Base-by-base conservation (phyloP, 1,284 basidiomycete species). In the Sanghuangporus baumii region DNA sequence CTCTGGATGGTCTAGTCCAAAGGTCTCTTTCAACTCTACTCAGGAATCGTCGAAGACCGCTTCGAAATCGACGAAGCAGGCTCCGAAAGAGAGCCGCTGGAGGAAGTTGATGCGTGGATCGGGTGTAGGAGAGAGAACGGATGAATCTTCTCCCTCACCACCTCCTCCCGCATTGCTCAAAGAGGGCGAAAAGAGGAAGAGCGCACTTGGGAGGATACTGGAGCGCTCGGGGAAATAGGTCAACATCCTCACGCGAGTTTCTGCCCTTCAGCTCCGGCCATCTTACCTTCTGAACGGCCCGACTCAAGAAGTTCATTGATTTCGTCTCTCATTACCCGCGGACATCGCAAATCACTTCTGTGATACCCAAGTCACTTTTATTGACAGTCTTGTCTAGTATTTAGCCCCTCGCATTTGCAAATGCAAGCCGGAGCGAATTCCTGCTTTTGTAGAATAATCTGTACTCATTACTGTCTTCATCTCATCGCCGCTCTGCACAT, bases 71-170 rank as follows among this genome's bases (percentile, higher is more conserved):
- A 9, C n/a, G 18, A 52, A 16, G 2, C 9, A 41, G 43, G 20
- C 11, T 12, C 23, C 41, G 20, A 61, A 56, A 31, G 54, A 43
- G 52, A 61, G 61, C 46, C 43, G 56, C 9, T 62, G 61, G 61
- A 31, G 47, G 47, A 62, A 62, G 47, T 34, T 62, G 31, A 40
- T 62, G 36, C 55, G 56, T n/a, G 26, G 36, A 14, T 43, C 36
- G 55, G 40, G 20, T 11, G 38, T 8, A 12, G 36, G 14, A n/a
- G 20, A 8, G 55, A 12, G 20, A 9, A 14, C 16, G 55, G 18
- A 20, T 16, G 36, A 20, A 3, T 26, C 31, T 2, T 12, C 14
- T 20, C 50, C 50, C 7, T 20, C 31, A 23, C 18, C 43, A n/a
- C 16, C 12, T 20, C 18, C 6, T 1, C 0, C 38, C 31, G 59